A percentile compares a stretch with the other conserved stretches of the same genome.
Evolutionary conservation across 164 flowering plant species (phyloP).

Genomic region (Tetrastigma voinierianum): DNA sequence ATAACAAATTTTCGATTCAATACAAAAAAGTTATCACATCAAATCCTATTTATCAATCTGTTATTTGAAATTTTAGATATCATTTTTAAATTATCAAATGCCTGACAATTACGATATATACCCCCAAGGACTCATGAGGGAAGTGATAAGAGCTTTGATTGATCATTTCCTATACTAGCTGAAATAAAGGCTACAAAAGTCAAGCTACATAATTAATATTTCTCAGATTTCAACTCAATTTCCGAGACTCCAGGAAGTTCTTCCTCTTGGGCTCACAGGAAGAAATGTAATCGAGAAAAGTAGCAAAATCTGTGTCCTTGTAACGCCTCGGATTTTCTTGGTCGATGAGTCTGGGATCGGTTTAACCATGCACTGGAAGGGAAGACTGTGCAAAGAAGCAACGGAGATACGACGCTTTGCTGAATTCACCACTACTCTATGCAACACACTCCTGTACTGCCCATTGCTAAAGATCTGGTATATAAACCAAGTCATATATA

Average conservation of each 20-base stretch:
- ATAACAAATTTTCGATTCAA: no score
- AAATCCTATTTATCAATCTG: no score
- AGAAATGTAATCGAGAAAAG: slow-evolving; percentile 55
- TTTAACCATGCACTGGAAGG: slow-evolving; percentile 34
- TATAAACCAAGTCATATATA: no score
- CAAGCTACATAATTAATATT: not conserved
- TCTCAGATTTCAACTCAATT: slow-evolving; percentile 26
- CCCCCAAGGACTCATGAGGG: no score
- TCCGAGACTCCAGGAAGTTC: slow-evolving; percentile 70
- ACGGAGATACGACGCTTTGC: slow-evolving; percentile 53
- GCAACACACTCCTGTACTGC: slow-evolving; percentile 79
- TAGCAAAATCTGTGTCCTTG: slow-evolving; percentile 63
- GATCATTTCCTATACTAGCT: no score
- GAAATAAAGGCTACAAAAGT: not conserved
- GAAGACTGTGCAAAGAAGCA: slow-evolving; percentile 74
- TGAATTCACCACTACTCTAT: slow-evolving; percentile 67
- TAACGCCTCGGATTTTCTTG: slow-evolving; percentile 63
- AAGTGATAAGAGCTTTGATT: no score
- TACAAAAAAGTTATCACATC: no score
- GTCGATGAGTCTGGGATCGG: slow-evolving; percentile 57
- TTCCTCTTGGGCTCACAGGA: slow-evolving; percentile 61
- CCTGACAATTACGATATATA: no score
- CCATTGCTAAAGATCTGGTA: slow-evolving; percentile 62
- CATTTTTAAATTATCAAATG: no score
- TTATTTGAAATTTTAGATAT: no score